Evolutionary conservation across 306 rosid species (phyloP), one percentile per base, ranked within the genome.

Genomic region (Luffa acutangula): DNA sequence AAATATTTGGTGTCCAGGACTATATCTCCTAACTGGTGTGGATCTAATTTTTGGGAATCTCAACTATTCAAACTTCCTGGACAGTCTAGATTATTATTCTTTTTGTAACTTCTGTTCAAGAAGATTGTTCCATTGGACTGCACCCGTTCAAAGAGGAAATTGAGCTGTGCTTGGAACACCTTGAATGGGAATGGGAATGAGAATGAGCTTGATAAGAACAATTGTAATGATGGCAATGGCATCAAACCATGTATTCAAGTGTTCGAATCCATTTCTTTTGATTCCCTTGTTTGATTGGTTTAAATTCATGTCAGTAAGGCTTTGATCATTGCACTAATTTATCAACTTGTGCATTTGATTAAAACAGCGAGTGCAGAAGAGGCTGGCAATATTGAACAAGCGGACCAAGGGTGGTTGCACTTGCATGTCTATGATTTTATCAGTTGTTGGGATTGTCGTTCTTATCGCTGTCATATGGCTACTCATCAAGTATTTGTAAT

Each of bases 341-440:
- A 60, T 79, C 33, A 79, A 53, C 78, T 11, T 39, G 56, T 79
- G 57, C 52, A 21, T 87, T n/a, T 67, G 76, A 78, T 79, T 12
- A 78, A 83, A 86, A 89, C 98, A 95, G 97, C 84, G 99, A 75
- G 99, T 95, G 75, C 96, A 89, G 89, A 95, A 95, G 90, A 90
- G 87, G 83, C 93, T 95, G 90, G 96, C 97, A 63, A 46, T 90
- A 78, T 67, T 95, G 83, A 93, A 93, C 87, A 95, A 93, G 79
- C 96, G 96, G 42, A 84, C 89, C 12, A 93, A 93, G 83, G 97
- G 97, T 58, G 94, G 96, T 62, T 95, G 99, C 89, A 85, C 99
- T 73, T 93, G 99, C 93, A 70, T 92, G 92, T 90, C 91, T 87
- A 76, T 95, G 99, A 89, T 95, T 76, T 78, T 88, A 77, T 77